phyloP scores from a whole-genome alignment of 495 filamentous ascomycete species.

The Pseudevernia furfuracea region DNA sequence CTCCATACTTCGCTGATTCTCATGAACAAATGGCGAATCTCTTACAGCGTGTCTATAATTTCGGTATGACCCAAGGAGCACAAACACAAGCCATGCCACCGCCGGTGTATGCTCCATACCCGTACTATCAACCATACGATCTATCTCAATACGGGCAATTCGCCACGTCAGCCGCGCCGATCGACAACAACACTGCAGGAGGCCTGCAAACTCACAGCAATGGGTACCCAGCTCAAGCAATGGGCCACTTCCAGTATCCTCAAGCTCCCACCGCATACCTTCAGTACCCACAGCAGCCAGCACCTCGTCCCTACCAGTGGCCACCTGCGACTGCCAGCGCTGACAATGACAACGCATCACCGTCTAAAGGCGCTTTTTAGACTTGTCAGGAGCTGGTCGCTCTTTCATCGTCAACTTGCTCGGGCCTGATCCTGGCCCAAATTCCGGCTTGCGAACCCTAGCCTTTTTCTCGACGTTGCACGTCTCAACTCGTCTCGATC shows the following conservation, averaged over 20 bases:
- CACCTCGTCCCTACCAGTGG: conserved; percentile 16
- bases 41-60: conserved; percentile 25
- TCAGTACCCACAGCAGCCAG: conserved; percentile 7
- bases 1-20: conserved; percentile 5
- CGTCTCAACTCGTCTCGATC: not conserved
- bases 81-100: conserved; percentile 20
- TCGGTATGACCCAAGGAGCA: conserved; percentile 25
- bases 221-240: not conserved
- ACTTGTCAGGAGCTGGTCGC: not conserved
- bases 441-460: not conserved
- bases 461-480: not conserved
- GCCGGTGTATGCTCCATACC: conserved; percentile 20
- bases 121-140: conserved; percentile 20
- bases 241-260: conserved; percentile 18
- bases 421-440: not conserved
- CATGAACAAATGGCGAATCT: conserved; percentile 20
- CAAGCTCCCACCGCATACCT: conserved; percentile 9
- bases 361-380: not conserved
- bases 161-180: conserved; percentile 7
- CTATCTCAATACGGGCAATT: conserved; percentile 10
- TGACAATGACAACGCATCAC: conserved; percentile 7
- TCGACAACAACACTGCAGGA: conserved; percentile 3
- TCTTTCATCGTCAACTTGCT: not conserved
- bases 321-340: conserved; percentile 1
- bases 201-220: conserved; percentile 4